Base-by-base conservation (phyloP, 495 filamentous ascomycete species). In the Aspergillus coremiiformis region DNA sequence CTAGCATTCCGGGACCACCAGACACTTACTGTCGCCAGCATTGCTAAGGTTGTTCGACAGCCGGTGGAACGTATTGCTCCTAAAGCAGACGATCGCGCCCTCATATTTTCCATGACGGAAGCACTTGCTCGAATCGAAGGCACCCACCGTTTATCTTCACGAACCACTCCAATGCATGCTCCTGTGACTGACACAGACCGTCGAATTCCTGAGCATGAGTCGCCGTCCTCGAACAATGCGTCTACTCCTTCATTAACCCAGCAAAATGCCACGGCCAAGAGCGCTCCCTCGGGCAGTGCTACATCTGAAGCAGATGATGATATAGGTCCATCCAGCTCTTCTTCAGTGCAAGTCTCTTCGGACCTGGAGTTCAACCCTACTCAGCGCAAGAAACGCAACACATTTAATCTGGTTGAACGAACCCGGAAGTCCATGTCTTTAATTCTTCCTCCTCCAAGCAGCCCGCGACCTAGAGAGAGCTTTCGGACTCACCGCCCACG, bases 351-450 rank as follows among this genome's bases (percentile, higher is more conserved):
- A 32, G 59, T 6, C 55, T 52, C 35, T 66, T 66, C 23, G 59
- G 56, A n/a, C 37, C 33, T 59, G 63, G 37, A 60, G 58, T 56
- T 19, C 64, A 66, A 46, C 65, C 74, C 26, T 2, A 33, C 24
- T 22, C 8, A 21, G 22, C 46, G 22, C 10, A 35, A 39, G 17
- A 17, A 27, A 30, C 17, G 29, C 57, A 72, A 73, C 53, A 20
- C 41, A 42, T 58, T 60, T 32, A 69, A 66, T 10, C 77, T 95
- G 14, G 71, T 82, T 26, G 81, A 90, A 47, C 84, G 90, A 30
- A 95, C 90, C 1, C 77, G 87, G n/a, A 80, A 83, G 56, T 90
- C 85, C 57, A 92, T 95, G 84, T 87, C 84, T 14, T 65, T 77
- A 8, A 54, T 81, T 39, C 70, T 73, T 32, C 67, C 62, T 41